phyloP scores from a whole-genome alignment of 225 moss, liverwort and hornwort species.

The Thuidium tamariscinum region DNA sequence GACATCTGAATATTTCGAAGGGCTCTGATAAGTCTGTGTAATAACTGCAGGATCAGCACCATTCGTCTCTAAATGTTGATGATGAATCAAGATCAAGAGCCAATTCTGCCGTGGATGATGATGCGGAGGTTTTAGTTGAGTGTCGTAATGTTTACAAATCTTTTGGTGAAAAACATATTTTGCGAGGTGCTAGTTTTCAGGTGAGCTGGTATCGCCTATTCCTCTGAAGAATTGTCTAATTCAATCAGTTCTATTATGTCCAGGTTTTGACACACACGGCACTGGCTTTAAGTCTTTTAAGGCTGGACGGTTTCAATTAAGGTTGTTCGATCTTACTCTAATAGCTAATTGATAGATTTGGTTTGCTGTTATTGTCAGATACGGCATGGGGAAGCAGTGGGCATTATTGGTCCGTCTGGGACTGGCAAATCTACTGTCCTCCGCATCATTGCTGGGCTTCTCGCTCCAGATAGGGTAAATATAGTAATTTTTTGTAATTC shows the following conservation, averaged over 20 bases:
- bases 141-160: slow-evolving; percentile 90
- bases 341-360: not conserved
- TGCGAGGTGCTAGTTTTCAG: slow-evolving; percentile 81
- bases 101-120: slow-evolving; percentile 36
- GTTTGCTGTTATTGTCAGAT: slow-evolving; percentile 27
- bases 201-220: slow-evolving; percentile 9
- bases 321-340: not conserved
- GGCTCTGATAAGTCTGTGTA: not conserved
- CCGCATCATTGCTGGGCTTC: slow-evolving; percentile 84
- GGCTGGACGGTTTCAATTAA: not conserved
- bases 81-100: slow-evolving; percentile 30
- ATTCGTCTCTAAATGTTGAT: slow-evolving; percentile 23
- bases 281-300: not conserved
- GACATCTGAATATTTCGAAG: not conserved
- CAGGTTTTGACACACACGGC: not conserved
- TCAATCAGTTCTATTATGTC: not conserved
- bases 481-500: not conserved
- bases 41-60: slow-evolving; percentile 9
- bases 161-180: slow-evolving; percentile 79
- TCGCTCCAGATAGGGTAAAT: slow-evolving; percentile 77
- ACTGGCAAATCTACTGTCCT: slow-evolving; percentile 90
- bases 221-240: not conserved
- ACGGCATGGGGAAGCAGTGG: slow-evolving; percentile 88
- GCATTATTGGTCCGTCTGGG: slow-evolving; percentile 92
- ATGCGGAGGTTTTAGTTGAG: slow-evolving; percentile 68